A percentile compares a stretch with the other conserved stretches of the same genome.
These are phyloP conservation scores for Sporisorium reilianum DNA, from an alignment of 1,284 basidiomycete genomes.

Conservation along the genomic window DNA sequence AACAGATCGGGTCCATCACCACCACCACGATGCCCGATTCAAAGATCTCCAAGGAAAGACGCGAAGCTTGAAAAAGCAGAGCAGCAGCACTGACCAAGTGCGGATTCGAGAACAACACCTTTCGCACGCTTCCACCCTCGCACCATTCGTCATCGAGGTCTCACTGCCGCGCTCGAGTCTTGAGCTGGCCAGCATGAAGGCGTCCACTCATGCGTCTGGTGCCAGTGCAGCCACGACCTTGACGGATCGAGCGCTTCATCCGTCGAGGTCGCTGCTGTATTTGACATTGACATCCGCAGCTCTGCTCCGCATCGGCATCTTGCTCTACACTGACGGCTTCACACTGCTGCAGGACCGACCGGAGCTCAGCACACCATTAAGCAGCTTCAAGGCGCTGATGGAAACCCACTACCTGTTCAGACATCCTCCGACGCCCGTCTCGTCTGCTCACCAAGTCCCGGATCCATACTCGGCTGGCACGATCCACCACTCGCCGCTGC, in stretches of 20 bases:
- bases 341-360: slow-evolving; percentile 72
- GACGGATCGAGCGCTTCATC: slow-evolving; percentile 20
- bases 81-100: slow-evolving; percentile 4
- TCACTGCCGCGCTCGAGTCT: not conserved
- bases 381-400: slow-evolving; percentile 76
- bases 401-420: slow-evolving; percentile 61
- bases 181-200: slow-evolving; percentile 4
- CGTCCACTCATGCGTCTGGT: slow-evolving; percentile 12
- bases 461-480: slow-evolving; percentile 35
- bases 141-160: slow-evolving; percentile 3
- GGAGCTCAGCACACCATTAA: slow-evolving; percentile 84
- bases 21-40: slow-evolving; percentile 9
- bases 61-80: slow-evolving; percentile 13
- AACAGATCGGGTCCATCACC: slow-evolving; percentile 11
- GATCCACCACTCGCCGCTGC: slow-evolving; percentile 79
- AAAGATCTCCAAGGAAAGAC: not conserved
- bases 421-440: slow-evolving; percentile 26
- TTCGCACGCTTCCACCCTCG: not conserved
- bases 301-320: slow-evolving; percentile 66
- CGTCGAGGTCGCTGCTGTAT: slow-evolving; percentile 20
- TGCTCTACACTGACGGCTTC: slow-evolving; percentile 65
- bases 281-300: slow-evolving; percentile 24
- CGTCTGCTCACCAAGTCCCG: slow-evolving; percentile 6
- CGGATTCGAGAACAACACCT: slow-evolving; percentile 21
- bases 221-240: slow-evolving; percentile 30